phyloP scores from a whole-genome alignment of 768 basidiomycete species.

The Hygrophorus pudorinus region DNA sequence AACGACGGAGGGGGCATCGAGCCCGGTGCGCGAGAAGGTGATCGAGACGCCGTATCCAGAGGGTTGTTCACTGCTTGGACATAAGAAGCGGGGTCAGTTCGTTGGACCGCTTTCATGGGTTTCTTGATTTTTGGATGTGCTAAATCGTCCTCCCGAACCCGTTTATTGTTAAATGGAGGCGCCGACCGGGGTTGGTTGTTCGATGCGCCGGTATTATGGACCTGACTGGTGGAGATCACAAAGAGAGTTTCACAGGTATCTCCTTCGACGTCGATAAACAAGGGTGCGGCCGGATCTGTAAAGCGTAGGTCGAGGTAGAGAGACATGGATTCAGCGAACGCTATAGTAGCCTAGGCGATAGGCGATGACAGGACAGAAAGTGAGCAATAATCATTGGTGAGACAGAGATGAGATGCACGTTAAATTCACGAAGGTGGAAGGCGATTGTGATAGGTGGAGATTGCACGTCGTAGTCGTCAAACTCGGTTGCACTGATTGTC shows the following conservation, averaged over 20 bases:
- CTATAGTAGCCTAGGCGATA: conserved; percentile 60
- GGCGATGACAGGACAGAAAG: background rate
- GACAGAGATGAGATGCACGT: conserved; percentile 30
- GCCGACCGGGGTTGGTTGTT: conserved; percentile 12
- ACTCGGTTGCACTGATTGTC: conserved; percentile 68
- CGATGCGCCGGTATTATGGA: conserved; percentile 27
- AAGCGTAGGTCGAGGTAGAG: conserved; percentile 62
- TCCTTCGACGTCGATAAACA: conserved; percentile 70
- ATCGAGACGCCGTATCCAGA: conserved; percentile 8
- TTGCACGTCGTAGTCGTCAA: conserved; percentile 65
- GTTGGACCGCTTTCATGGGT: conserved; percentile 42
- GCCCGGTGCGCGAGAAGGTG: conserved; percentile 18
- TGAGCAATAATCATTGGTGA: background rate
- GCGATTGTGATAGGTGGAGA: conserved; percentile 56
- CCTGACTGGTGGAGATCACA: conserved; percentile 69
- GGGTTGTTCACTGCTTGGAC: conserved; percentile 10
- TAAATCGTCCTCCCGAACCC: conserved; percentile 27
- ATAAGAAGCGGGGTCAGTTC: conserved; percentile 17
- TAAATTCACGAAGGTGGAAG: conserved; percentile 80
- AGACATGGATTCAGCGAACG: conserved; percentile 65
- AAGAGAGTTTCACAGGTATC: conserved; percentile 60
- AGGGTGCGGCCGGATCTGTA: conserved; percentile 60
- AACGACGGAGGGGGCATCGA: conserved; percentile 31
- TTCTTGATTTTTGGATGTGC: conserved; percentile 35
- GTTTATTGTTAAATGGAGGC: conserved; percentile 23